Evolutionary conservation across 78 protist genomes (phyloP), one percentile per base, ranked within the genome.

Genomic region (Protostelium mycophagum): DNA sequence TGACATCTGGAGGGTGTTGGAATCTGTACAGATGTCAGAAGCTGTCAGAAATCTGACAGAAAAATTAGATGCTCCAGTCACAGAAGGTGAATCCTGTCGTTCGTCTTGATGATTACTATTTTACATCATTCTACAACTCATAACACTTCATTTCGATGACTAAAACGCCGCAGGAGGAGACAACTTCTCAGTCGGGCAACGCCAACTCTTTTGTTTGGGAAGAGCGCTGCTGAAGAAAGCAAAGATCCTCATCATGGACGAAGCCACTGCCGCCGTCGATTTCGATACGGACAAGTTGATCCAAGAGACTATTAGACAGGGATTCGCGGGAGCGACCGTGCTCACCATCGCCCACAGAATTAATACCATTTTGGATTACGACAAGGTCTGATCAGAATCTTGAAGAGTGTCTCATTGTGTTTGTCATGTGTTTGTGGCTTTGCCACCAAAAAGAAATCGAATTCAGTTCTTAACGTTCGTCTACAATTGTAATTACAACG

Each of bases 201-300:
- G 96, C 83, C 99, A 98, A 93, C 91, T 97, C 37, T 34, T 98
- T 28, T 96, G 98, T 89, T 84, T 98, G 37, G 97, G 98, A 31
- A 94, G 98, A 35, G 99, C 98, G 84, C 37, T 97, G 5, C 37
- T 96, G 10, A 28, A 31, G 38, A 28, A 38, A 28, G 36, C 89
- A 1, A 51, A 88, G 29, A 83, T 98, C 34, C 39, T 97, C 83
- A 85, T 97, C 37, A 9, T 97, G 73, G 99, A 98, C 91, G 99
- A 98, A 89, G 98, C 98, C 29, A 97, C 99, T 0, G 97, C 99
- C 0, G 63, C 85, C 28, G 88, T 97, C 36, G 99, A 98, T 73
- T 9, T 83, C 34, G 95, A 87, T 36, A 89, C 90, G 0, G 95
- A 92, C 86, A 73, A 38, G 39, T 28, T 92, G 83, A 92, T 92